phyloP scores from a whole-genome alignment of 2,329 filamentous ascomycete genomes.

The Leptodontidium sp. region DNA sequence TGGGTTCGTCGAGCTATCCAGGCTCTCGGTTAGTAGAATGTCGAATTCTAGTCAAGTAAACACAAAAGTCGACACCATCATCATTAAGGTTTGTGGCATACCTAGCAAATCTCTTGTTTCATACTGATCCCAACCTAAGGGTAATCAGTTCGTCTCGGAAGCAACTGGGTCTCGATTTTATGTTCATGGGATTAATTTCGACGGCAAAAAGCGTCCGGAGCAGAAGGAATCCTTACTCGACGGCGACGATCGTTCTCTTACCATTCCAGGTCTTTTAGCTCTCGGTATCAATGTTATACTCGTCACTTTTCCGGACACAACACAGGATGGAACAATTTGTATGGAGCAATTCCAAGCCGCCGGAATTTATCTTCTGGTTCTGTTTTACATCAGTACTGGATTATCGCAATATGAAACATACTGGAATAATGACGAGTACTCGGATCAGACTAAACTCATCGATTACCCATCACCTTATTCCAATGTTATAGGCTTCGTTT shows the following conservation, averaged over 20 bases:
- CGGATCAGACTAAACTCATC: background rate
- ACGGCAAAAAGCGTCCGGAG: too few species aligned
- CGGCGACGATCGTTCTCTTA: too few species aligned
- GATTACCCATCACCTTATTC: conserved; percentile 4
- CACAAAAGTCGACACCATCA: background rate
- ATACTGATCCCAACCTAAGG: background rate
- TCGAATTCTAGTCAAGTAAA: too few species aligned
- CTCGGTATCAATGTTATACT: conserved; percentile 9
- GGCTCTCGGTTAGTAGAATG: too few species aligned
- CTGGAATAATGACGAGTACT: background rate
- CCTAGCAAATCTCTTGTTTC: too few species aligned
- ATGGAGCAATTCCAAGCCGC: conserved; percentile 4
- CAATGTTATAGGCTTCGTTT: background rate
- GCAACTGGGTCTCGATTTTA: conserved; percentile 7
- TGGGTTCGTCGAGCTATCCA: too few species aligned
- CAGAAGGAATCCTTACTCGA: too few species aligned
- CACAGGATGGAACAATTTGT: background rate
- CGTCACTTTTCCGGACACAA: background rate
- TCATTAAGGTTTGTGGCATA: background rate
- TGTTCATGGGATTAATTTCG: background rate
- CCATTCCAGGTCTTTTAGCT: background rate
- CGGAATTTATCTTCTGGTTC: conserved; percentile 11
- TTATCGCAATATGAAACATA: too few species aligned
- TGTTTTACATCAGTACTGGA: background rate
- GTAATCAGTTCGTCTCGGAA: conserved; percentile 1